Evolutionary conservation across 1,284 basidiomycete species (phyloP).

Genomic region (Irpex lacteus): DNA sequence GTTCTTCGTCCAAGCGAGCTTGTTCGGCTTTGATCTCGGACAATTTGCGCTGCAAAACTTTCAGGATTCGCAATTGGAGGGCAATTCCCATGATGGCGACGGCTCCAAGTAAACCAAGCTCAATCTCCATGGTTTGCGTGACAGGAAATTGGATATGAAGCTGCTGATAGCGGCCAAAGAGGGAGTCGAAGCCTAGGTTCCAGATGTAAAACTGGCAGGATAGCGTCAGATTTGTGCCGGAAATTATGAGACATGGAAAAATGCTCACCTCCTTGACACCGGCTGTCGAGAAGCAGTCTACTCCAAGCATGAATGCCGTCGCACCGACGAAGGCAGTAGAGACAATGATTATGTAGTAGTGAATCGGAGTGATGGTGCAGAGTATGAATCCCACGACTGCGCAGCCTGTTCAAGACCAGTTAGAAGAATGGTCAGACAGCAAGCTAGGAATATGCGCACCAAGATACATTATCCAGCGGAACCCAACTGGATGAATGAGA

Average conservation of each 20-base stretch:
- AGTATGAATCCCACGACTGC: slow-evolving; percentile 45
- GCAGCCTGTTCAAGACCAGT: slow-evolving; percentile 25
- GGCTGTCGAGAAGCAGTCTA: slow-evolving; percentile 91
- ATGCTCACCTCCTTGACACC: slow-evolving; percentile 82
- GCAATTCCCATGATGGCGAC: slow-evolving; percentile 84
- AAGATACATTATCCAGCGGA: slow-evolving; percentile 87
- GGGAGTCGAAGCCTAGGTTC: slow-evolving; percentile 81
- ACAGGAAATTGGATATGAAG: slow-evolving; percentile 78
- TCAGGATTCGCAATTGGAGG: slow-evolving; percentile 85
- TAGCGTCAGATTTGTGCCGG: background rate
- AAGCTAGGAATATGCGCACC: slow-evolving; percentile 42
- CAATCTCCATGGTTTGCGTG: slow-evolving; percentile 89
- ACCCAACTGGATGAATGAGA: slow-evolving; percentile 70
- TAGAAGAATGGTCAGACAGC: slow-evolving; percentile 20
- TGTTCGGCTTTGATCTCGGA: slow-evolving; percentile 79
- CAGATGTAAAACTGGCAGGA: slow-evolving; percentile 82
- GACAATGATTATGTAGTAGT: slow-evolving; percentile 78
- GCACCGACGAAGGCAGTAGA: slow-evolving; percentile 88
- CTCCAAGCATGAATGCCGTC: slow-evolving; percentile 89
- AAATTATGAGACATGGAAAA: background rate
- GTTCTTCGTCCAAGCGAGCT: slow-evolving; percentile 69
- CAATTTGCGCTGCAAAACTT: slow-evolving; percentile 75
- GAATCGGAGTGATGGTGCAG: slow-evolving; percentile 51
- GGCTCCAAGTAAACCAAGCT: slow-evolving; percentile 83
- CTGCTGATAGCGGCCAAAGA: slow-evolving; percentile 75